These are phyloP conservation scores for Talaromyces funiculosus DNA, from an alignment of 2,329 filamentous ascomycete genomes.

Conservation along the genomic window DNA sequence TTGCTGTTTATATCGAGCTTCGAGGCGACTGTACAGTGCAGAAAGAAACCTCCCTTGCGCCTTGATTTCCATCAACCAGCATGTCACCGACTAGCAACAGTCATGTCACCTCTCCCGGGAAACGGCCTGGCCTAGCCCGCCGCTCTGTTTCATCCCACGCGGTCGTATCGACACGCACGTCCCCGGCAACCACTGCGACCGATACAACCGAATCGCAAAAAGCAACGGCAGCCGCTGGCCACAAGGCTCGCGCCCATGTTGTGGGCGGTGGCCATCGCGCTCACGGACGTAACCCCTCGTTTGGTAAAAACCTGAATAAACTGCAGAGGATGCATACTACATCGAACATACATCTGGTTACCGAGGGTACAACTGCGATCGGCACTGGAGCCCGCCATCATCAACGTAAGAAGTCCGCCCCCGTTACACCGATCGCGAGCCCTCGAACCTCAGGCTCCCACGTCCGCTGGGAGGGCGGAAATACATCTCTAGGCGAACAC, in stretches of 20 bases:
- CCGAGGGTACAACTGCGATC: conserved; percentile 22
- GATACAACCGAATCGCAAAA: conserved; percentile 29
- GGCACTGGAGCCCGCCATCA: conserved; percentile 29
- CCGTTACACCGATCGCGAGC: conserved; percentile 39
- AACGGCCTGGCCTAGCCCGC: conserved; percentile 36
- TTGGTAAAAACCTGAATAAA: conserved; percentile 42
- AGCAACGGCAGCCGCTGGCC: conserved; percentile 22
- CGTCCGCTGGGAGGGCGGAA: conserved; percentile 33
- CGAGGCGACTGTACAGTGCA: conserved; percentile 8
- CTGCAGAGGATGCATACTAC: conserved; percentile 32
- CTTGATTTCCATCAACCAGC: neutral
- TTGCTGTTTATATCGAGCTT: neutral
- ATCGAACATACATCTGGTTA: conserved; percentile 23
- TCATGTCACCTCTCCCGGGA: conserved; percentile 34
- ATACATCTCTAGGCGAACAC: conserved; percentile 29
- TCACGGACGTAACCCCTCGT: conserved; percentile 40
- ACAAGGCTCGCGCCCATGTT: conserved; percentile 35
- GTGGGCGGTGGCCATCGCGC: conserved; percentile 36
- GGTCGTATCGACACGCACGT: conserved; percentile 30
- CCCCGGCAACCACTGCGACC: conserved; percentile 18
- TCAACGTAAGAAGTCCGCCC: conserved; percentile 44
- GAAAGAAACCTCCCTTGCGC: neutral
- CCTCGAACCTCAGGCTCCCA: conserved; percentile 26
- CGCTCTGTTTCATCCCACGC: conserved; percentile 38
- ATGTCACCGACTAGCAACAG: conserved; percentile 13